phyloP scores from a whole-genome alignment of 2,329 filamentous ascomycete species.

The Paecilomyces formosus region DNA sequence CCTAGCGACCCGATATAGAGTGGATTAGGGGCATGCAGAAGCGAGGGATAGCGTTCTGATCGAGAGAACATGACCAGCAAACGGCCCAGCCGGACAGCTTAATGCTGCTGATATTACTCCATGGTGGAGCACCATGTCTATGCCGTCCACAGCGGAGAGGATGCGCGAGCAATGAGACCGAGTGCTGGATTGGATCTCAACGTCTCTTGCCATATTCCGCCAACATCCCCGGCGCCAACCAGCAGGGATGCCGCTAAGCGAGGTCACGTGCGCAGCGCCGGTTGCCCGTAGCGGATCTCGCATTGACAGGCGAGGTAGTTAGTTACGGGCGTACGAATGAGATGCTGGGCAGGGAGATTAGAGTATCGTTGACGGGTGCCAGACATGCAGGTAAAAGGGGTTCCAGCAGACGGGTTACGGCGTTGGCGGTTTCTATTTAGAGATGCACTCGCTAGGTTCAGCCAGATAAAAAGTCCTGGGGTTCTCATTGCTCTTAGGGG shows the following conservation, averaged over 20 bases:
- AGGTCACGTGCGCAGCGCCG: neutral
- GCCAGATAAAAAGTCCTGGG: neutral
- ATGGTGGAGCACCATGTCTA: neutral
- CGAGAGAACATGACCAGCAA: neutral
- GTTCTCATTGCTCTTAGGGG: neutral
- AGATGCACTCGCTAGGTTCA: neutral
- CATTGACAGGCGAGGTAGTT: neutral
- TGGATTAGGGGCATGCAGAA: neutral
- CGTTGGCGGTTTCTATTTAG: neutral
- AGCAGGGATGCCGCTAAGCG: neutral
- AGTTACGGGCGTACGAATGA: neutral
- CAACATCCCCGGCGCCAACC: neutral
- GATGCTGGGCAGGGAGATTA: too few species aligned
- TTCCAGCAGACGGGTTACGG: neutral
- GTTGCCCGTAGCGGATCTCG: neutral
- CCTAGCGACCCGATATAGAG: neutral
- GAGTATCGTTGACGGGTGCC: too few species aligned
- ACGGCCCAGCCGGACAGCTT: neutral
- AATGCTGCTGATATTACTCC: neutral
- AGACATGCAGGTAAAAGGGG: neutral
- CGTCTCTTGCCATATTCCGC: neutral
- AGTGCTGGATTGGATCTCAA: neutral
- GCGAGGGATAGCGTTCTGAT: neutral
- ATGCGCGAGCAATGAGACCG: neutral
- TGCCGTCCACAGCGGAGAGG: neutral